Evolutionary conservation across 371 early-diverging fungal genomes (phyloP), one percentile per base, ranked within the genome.

Genomic region (Mucor mucedo): DNA sequence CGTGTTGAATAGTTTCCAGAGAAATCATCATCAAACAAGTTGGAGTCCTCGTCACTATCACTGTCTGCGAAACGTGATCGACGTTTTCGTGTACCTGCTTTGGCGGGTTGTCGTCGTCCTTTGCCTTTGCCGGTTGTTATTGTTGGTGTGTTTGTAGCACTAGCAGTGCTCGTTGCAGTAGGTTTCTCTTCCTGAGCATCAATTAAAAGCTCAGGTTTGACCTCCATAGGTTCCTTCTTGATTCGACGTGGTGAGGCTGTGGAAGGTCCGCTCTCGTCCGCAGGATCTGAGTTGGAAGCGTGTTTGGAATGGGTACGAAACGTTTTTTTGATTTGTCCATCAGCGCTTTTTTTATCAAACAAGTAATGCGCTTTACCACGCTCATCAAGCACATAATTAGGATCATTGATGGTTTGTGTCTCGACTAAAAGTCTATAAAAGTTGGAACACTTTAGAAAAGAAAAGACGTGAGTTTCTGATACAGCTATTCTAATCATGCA

Each of bases 341-440:
- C 85, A 10, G 87, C 83, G 29, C 87, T 90, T 69, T 91, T 92
- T 68, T 89, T 88, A 62, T 88, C 87, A 69, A 95, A 95, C 32
- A 93, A 74, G 62, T 91, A 96, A 63, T 90, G 93, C 0, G 94
- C 90, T 70, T 91, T 92, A 65, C 95, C 95, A 62, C 90, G 87
- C 16, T 87, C 88, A 69, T 93, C 94, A 28, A 94, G 71, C 5
- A 93, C 88, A 62, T 96, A 96, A 76, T 95, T 96, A 7, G 89
- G 89, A 68, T 96, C 96, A 52, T 82, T 69, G 57, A 95, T 85
- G 65, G 93, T 84, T n/a, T 89, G 84, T 16, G 88, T 90, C 71
- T 94, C 92, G 14, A 96, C 83, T 52, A 96, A 76, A 41, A 87
- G 76, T 21, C 96, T 87, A 72, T 96, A 96, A 76, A 91, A 96